phyloP scores from a whole-genome alignment of 1,284 basidiomycete genomes.

The Ustilago nuda region DNA sequence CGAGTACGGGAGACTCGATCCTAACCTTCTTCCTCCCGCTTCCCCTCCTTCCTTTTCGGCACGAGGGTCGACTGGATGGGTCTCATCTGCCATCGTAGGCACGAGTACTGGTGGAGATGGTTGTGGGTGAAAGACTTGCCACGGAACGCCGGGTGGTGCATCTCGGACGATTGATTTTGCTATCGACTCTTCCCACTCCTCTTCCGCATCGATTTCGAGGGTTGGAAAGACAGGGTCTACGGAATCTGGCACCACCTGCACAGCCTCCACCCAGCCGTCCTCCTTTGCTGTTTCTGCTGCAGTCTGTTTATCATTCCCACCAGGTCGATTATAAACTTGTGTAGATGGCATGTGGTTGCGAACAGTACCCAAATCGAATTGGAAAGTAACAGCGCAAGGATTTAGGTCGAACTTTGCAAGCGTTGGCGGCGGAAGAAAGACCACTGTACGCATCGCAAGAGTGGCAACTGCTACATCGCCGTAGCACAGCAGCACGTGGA shows the following conservation, averaged over 20 bases:
- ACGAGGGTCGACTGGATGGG: not conserved
- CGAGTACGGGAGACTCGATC: constrained; percentile 24
- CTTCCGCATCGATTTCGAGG: not conserved
- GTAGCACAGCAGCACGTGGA: not conserved
- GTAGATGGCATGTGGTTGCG: no score
- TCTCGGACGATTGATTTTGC: constrained; percentile 11
- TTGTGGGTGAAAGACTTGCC: constrained; percentile 13
- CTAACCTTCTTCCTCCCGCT: constrained; percentile 17
- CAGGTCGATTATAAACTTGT: no score
- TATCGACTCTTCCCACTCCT: constrained; percentile 9
- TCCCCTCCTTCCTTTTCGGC: not conserved
- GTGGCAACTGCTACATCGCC: not conserved
- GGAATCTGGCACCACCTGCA: constrained; percentile 16
- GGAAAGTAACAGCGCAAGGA: not conserved
- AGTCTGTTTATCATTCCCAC: no score
- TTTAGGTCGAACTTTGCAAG: constrained; percentile 5
- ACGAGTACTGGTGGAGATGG: not conserved
- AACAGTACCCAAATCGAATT: not conserved
- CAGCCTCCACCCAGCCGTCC: not conserved
- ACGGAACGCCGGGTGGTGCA: constrained; percentile 9
- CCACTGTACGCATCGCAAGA: constrained; percentile 4
- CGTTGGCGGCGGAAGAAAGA: constrained; percentile 23
- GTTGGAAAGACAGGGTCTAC: not conserved
- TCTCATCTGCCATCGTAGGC: no score
- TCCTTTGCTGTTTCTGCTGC: not conserved